A percentile compares a stretch with the other conserved stretches of the same genome.
These are phyloP conservation scores for Phytophthora kernoviae DNA, from an alignment of 352 stramenopile genomes.

Conservation along the genomic window DNA sequence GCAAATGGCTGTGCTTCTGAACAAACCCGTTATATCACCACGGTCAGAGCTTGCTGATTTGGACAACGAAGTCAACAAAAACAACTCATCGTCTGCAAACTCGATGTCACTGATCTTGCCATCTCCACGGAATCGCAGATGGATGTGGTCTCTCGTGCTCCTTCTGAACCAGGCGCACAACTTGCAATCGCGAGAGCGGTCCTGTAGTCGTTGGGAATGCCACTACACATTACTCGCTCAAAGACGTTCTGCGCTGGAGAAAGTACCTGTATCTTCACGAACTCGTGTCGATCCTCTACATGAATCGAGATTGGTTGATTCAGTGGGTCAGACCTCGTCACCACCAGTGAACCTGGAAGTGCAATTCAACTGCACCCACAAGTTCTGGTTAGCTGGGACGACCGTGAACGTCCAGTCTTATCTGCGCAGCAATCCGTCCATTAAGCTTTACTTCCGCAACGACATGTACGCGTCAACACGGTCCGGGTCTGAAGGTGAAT, in stretches of 20 bases:
- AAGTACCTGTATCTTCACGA: conserved; percentile 12
- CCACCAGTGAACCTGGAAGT: conserved; percentile 24
- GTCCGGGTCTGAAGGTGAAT: conserved; percentile 45
- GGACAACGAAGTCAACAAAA: conserved; percentile 5
- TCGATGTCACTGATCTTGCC: conserved; percentile 18
- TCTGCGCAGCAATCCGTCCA: conserved; percentile 33
- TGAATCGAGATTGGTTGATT: conserved; percentile 1
- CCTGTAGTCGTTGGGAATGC: conserved; percentile 74
- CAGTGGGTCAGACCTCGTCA: conserved; percentile 9
- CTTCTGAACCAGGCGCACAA: conserved; percentile 70
- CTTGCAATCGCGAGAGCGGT: conserved; percentile 56
- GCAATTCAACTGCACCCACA: conserved; percentile 69
- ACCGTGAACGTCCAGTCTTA: conserved; percentile 35
- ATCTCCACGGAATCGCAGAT: conserved; percentile 36
- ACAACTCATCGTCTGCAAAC: neutral
- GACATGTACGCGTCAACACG: conserved; percentile 77
- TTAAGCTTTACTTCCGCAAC: conserved; percentile 62
- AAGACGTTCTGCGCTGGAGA: conserved; percentile 63
- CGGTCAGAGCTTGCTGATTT: conserved; percentile 30
- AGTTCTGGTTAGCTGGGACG: conserved; percentile 57
- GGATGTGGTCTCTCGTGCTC: conserved; percentile 60
- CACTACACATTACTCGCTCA: conserved; percentile 67
- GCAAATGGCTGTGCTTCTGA: conserved; percentile 55
- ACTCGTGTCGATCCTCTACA: conserved; percentile 2
- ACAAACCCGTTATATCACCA: conserved; percentile 54